These are phyloP conservation scores for Echria macrotheca DNA, from an alignment of 495 filamentous ascomycete genomes.

Conservation along the genomic window DNA sequence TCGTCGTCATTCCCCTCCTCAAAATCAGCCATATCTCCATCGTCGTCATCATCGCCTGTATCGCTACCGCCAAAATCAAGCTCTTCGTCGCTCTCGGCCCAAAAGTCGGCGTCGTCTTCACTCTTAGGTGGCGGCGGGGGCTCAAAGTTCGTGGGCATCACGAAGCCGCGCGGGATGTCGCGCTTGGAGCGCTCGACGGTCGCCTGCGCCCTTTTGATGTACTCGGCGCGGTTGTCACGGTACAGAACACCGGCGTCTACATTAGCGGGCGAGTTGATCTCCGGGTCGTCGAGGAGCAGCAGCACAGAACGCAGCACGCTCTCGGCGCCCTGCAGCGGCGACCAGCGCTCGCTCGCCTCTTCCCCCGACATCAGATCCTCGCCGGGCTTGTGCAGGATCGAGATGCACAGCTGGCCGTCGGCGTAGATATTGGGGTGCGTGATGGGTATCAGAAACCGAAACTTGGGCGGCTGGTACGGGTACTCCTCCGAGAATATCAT, in stretches of 20 bases:
- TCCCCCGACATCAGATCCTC: slow-evolving; percentile 92
- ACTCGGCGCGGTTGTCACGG: slow-evolving; percentile 61
- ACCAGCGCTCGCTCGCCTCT: slow-evolving; percentile 83
- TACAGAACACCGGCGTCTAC: slow-evolving; percentile 88
- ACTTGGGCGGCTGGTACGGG: slow-evolving; percentile 87
- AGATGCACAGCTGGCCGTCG: slow-evolving; percentile 90
- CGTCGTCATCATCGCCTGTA: slow-evolving; percentile 51
- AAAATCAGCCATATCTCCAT: slow-evolving; percentile 19
- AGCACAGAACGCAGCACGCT: slow-evolving; percentile 89
- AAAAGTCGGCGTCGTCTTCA: slow-evolving; percentile 73
- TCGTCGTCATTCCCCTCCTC: slow-evolving; percentile 40
- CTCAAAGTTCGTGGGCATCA: slow-evolving; percentile 70
- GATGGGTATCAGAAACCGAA: slow-evolving; percentile 72
- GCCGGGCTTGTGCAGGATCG: slow-evolving; percentile 87
- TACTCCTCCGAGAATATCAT: slow-evolving; percentile 89
- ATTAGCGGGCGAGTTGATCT: slow-evolving; percentile 88
- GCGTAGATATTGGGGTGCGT: slow-evolving; percentile 93
- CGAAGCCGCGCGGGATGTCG: slow-evolving; percentile 75
- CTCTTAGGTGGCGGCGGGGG: slow-evolving; percentile 57
- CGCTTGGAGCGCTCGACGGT: slow-evolving; percentile 67
- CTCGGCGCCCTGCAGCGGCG: slow-evolving; percentile 85
- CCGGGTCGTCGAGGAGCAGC: slow-evolving; percentile 89
- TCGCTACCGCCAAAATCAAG: slow-evolving; percentile 73
- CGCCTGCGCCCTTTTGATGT: slow-evolving; percentile 61
- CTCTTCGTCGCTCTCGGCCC: slow-evolving; percentile 77